phyloP scores from a whole-genome alignment of 768 basidiomycete genomes.

The Leccinum rimulosum region DNA sequence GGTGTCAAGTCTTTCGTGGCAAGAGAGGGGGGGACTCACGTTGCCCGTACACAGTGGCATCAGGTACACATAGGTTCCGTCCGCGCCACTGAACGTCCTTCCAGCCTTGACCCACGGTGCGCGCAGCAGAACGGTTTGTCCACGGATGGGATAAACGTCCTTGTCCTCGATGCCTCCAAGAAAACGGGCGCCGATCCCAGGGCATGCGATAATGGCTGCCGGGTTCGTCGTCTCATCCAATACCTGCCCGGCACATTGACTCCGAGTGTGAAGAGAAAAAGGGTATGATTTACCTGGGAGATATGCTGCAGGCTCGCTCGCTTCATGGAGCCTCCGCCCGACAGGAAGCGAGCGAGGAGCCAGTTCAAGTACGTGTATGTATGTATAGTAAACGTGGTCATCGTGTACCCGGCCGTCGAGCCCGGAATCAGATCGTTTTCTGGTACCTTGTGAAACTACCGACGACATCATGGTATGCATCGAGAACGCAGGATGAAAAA shows the following conservation, averaged over 20 bases:
- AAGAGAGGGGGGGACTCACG: slow-evolving; percentile 29
- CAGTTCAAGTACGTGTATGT: slow-evolving; percentile 61
- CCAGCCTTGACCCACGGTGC: slow-evolving; percentile 50
- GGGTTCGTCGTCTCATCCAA: slow-evolving; percentile 10
- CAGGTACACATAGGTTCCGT: slow-evolving; percentile 35
- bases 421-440: slow-evolving; percentile 40
- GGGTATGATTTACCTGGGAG: slow-evolving; percentile 42
- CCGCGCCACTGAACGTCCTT: slow-evolving; percentile 27
- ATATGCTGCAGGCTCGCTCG: slow-evolving; percentile 68
- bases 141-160: slow-evolving; percentile 45
- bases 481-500: neutral
- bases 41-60: slow-evolving; percentile 39
- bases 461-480: neutral
- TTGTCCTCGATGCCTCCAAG: slow-evolving; percentile 53
- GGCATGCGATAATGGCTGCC: slow-evolving; percentile 61
- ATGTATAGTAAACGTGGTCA: slow-evolving; percentile 70
- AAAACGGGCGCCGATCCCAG: slow-evolving; percentile 57
- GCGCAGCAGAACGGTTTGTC: slow-evolving; percentile 42
- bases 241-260: slow-evolving; percentile 8
- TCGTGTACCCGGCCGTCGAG: slow-evolving; percentile 50
- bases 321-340: slow-evolving; percentile 58
- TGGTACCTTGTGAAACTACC: slow-evolving; percentile 37
- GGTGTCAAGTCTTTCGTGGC: neutral
- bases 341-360: slow-evolving; percentile 56
- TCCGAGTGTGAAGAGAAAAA: neutral